Evolutionary conservation across 352 stramenopile species (phyloP), one percentile per base, ranked within the genome.

Genomic region (Aphanomyces invadans): DNA sequence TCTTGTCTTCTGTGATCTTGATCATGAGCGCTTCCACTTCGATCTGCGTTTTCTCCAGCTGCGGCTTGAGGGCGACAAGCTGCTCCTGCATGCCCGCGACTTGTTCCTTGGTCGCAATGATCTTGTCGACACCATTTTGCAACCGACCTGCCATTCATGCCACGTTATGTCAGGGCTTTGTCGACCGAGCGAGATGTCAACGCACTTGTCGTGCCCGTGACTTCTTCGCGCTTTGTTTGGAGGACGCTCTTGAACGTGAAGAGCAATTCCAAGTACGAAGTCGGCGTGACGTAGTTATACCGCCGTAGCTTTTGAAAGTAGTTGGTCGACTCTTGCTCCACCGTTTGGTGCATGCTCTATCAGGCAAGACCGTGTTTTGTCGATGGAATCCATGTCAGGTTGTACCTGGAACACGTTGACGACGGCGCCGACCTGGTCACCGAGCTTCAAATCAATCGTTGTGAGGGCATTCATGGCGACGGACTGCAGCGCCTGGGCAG

Each of bases 211-310:
- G 85, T 94, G 23, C 73, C 87, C 68, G 86, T 74, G 26, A 98
- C 87, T 72, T 97, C 89, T 5, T 96, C 87, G 10, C 90, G 76
- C 67, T 97, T 96, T 38, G 86, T 73, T n/a, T 83, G 67, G 36
- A 98, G 69, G 19, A 97, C 87, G 1, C 79, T 88, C 65, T 95
- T 96, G 74, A 97, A 98, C 11, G 90, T 97, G 65, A 90, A 83
- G 19, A 98, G 68, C n/a, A 98, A 65, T 69, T 98, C 91, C 5
- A 98, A 69, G 60, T 98, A 98, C 48, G 85, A 96, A 5, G 92
- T 98, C 3, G 92, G 92, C 7, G 92, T 98, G 25, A 97, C 92
- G 74, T 98, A 97, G 73, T 97, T 96, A 73, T 96, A 92, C 23
- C 92, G 72, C 1, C 87, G 76, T 25, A 97, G 70, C 56, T 94